These are phyloP conservation scores for Acacia concinna DNA, from an alignment of 331 rosid species.

Conservation along the genomic window DNA sequence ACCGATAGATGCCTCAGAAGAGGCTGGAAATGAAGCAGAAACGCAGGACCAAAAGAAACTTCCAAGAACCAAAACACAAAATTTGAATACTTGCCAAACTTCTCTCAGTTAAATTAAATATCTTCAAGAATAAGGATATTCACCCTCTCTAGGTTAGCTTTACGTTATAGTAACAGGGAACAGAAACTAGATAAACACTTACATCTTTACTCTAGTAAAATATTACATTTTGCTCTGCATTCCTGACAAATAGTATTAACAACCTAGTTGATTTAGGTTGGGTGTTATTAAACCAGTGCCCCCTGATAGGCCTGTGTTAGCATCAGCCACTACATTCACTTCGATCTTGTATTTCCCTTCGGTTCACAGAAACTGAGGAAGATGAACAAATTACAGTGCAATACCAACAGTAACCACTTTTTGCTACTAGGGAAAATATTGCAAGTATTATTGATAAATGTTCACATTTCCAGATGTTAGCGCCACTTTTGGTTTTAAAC, in stretches of 20 bases:
- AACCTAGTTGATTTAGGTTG: not conserved
- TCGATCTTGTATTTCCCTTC: not conserved
- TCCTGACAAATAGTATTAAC: not conserved
- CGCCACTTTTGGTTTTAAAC: not conserved
- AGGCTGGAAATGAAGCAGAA: not conserved
- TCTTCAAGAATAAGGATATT: not conserved
- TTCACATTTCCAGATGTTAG: not conserved
- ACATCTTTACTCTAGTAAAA: not conserved
- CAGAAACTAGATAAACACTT: not conserved
- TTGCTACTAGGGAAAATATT: not conserved
- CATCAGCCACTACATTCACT: not conserved
- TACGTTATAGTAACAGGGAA: not conserved
- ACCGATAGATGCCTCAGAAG: not conserved
- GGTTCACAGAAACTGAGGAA: not conserved
- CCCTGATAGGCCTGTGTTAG: not conserved
- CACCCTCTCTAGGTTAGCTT: conserved; percentile 12
- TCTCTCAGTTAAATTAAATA: not conserved
- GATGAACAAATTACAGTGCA: not conserved
- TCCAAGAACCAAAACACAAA: not conserved
- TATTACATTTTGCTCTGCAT: not conserved
- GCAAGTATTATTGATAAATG: not conserved
- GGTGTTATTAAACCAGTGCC: not conserved
- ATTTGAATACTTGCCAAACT: not conserved
- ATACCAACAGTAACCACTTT: not conserved
- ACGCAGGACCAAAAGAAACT: not conserved